A percentile compares a stretch with the other conserved stretches of the same genome.
Conservation (phyloP, 306 rosid species). For the Acacia acuminata region DNA sequence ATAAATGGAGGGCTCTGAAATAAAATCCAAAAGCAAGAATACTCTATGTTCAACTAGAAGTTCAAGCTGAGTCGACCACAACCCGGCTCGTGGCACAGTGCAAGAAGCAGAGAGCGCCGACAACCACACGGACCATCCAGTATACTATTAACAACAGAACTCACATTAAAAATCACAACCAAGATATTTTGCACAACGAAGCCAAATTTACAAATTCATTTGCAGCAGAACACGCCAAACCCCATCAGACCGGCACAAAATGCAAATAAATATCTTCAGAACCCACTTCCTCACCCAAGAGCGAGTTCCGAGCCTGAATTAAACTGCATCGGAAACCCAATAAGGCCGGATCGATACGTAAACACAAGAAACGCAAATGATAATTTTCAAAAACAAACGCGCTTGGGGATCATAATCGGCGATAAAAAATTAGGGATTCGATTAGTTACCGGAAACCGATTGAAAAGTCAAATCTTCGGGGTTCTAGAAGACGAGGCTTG, state of each 20-base stretch:
- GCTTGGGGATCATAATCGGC: conserved; percentile 22
- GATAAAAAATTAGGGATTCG: conserved; percentile 31
- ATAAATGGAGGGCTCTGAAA: background rate
- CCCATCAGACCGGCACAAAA: background rate
- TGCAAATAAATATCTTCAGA: background rate
- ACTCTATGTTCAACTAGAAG: background rate
- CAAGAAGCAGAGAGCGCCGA: background rate
- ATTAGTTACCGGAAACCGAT: conserved; percentile 33
- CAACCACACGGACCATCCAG: conserved; percentile 20
- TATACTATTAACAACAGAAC: background rate
- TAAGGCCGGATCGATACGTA: conserved; percentile 21
- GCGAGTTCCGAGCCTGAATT: background rate
- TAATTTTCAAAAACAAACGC: background rate
- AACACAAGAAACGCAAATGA: background rate
- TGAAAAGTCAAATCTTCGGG: conserved; percentile 22
- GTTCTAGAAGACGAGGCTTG: conserved; percentile 1
- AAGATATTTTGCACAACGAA: conserved; percentile 4
- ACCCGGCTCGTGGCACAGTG: conserved; percentile 1
- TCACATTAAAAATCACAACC: conserved; percentile 10
- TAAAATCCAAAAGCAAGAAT: background rate
- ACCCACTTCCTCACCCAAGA: background rate
- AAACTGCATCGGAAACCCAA: background rate
- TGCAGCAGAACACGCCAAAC: conserved; percentile 13
- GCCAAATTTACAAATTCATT: background rate
- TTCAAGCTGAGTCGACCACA: background rate